Evolutionary conservation across 768 basidiomycete species (phyloP).

Genomic region (Psilocybe tampanensis): DNA sequence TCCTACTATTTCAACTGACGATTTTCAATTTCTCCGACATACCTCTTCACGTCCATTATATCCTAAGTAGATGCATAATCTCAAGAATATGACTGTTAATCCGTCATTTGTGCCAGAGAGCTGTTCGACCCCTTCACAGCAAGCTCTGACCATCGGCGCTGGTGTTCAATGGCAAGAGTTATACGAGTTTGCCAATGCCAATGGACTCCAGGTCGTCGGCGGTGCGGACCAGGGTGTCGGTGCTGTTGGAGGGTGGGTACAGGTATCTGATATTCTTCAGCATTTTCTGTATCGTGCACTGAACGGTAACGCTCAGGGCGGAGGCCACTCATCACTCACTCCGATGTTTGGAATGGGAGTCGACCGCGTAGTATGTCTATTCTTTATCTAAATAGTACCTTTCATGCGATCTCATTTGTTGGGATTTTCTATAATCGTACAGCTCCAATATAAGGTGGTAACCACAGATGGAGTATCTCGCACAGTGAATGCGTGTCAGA

Average conservation of each 20-base stretch:
- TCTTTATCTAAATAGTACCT: no score
- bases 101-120: constrained; percentile 39
- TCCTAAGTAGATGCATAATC: constrained; percentile 42
- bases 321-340: constrained; percentile 45
- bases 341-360: constrained; percentile 48
- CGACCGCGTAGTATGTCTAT: constrained; percentile 46
- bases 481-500: constrained; percentile 48
- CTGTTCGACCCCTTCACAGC: constrained; percentile 26
- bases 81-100: constrained; percentile 40
- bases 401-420: not conserved
- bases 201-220: constrained; percentile 48
- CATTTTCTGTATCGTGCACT: not conserved
- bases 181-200: constrained; percentile 41
- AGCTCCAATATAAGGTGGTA: constrained; percentile 54
- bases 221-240: constrained; percentile 46
- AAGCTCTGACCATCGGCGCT: constrained; percentile 40
- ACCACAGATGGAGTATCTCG: constrained; percentile 51
- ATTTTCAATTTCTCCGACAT: no score
- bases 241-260: constrained; percentile 44
- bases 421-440: no score
- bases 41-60: no score
- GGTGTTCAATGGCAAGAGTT: constrained; percentile 47
- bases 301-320: no score
- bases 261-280: constrained; percentile 4
- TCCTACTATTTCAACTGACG: no score